Base-by-base conservation (phyloP, 345 rosid genomes). In the Limnanthes douglasii region DNA sequence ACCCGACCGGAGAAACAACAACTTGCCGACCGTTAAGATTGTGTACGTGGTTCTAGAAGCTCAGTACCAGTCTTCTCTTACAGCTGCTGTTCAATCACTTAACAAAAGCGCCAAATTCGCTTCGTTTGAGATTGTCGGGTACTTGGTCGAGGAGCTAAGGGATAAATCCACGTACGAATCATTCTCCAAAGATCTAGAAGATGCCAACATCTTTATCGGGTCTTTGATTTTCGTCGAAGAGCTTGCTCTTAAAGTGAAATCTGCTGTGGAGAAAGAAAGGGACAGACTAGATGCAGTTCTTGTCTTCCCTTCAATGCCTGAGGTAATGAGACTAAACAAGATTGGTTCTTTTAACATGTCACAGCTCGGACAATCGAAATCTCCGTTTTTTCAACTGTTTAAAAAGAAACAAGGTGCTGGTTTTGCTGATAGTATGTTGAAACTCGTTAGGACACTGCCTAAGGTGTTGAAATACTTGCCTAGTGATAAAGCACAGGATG, bases 241-340 rank as follows among this genome's bases (percentile, higher is more conserved):
- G 69, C 66, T 90, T 17, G 95, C 98, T 3, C 39, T 77, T 64
- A 90, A 80, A 50, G 86, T 90, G 9, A 84, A 80, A 46, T 60
- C 62, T 15, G 98, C 98, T 0, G 94, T 84, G 54, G 98, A 90
- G 79, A 90, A 75, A 41, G 72, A 84, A 27, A 72, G 95, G 66
- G 95, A 84, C 42, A 72, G 95, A 58, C 76, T 90, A 45, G 94
- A 90, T 38, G 94, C 98, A 2, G 98, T 90, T 37, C 68, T 90
- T 35, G 95, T 90, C 30, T 90, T 90, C 75, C 98, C 98, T 53
- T 90, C 94, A 20, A 90, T 90, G 98, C 98, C 98, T 21, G 98
- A 84, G 59, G 94, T 90, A 27, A 90, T 90, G 98, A 80, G 98
- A 61, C 66, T 90, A 0, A 90, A 84, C 72, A 90, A 90, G 46